These are phyloP conservation scores for Biscogniauxia mediterranea DNA, from an alignment of 2,329 filamentous ascomycete species.

Conservation along the genomic window DNA sequence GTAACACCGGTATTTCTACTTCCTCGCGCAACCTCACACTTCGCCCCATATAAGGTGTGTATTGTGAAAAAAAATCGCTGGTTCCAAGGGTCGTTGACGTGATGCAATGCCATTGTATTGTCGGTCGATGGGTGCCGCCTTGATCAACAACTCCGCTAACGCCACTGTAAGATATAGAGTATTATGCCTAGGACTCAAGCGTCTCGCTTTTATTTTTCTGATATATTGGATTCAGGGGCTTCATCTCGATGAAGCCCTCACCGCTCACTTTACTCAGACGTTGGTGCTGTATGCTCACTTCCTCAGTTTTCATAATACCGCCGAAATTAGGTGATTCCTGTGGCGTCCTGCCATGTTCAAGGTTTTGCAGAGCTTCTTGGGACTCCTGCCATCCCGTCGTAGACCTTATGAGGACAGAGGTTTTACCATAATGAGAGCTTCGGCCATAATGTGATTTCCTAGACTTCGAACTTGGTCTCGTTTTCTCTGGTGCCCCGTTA, in stretches of 20 bases:
- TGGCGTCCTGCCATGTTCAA: slow-evolving; percentile 7
- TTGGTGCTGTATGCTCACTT: slow-evolving; percentile 29
- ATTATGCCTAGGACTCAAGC: neutral
- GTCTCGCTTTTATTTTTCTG: neutral
- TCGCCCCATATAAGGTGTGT: no score
- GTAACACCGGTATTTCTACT: no score
- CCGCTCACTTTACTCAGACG: slow-evolving; percentile 8
- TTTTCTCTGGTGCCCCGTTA: neutral
- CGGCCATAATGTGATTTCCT: slow-evolving; percentile 28
- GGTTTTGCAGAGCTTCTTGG: slow-evolving; percentile 31
- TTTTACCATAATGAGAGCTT: slow-evolving; percentile 28
- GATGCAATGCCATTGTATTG: no score
- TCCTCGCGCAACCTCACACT: no score
- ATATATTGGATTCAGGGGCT: slow-evolving; percentile 1
- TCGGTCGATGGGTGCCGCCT: neutral
- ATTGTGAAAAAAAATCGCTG: no score
- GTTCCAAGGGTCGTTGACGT: no score
- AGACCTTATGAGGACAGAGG: slow-evolving; percentile 34
- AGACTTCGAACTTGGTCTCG: slow-evolving; percentile 8
- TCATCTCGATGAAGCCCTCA: slow-evolving; percentile 17
- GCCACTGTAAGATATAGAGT: neutral
- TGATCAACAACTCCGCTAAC: neutral
- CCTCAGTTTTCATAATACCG: slow-evolving; percentile 32
- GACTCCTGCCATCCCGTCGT: slow-evolving; percentile 33
- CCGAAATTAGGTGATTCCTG: slow-evolving; percentile 8